A percentile compares a stretch with the other conserved stretches of the same genome.
Evolutionary conservation across 805 yeast species (phyloP).

Genomic region (Allodekkera sacchari): DNA sequence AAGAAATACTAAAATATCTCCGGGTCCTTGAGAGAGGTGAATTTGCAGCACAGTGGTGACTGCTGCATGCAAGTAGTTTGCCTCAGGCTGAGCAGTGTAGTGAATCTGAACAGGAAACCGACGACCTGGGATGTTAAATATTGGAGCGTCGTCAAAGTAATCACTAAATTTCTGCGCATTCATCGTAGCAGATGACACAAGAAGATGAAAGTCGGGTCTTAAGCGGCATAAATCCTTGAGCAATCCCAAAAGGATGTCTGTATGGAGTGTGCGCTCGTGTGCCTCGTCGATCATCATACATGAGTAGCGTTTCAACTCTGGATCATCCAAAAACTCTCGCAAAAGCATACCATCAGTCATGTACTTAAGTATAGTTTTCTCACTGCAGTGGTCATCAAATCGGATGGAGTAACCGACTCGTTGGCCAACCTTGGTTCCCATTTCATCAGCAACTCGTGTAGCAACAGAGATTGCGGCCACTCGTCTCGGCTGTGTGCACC

Average conservation of each 20-base stretch:
- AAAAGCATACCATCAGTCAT: conserved; percentile 95
- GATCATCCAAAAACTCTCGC: conserved; percentile 75
- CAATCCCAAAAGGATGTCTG: conserved; percentile 75
- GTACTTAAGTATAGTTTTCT: conserved; percentile 69
- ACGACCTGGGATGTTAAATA: conserved; percentile 85
- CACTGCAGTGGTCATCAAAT: conserved; percentile 71
- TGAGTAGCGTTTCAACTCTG: conserved; percentile 57
- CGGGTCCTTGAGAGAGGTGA: conserved; percentile 61
- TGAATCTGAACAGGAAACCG: conserved; percentile 85
- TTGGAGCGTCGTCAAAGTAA: conserved; percentile 78
- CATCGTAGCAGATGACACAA: conserved; percentile 91
- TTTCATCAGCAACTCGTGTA: conserved; percentile 83
- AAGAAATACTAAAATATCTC: conserved; percentile 83
- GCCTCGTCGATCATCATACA: conserved; percentile 95
- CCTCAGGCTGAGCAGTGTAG: conserved; percentile 81
- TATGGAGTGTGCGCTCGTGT: conserved; percentile 90
- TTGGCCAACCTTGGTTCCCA: conserved; percentile 69
- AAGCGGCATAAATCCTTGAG: conserved; percentile 58
- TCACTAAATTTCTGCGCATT: conserved; percentile 81
- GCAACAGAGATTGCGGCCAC: conserved; percentile 95
- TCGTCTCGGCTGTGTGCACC: conserved; percentile 91
- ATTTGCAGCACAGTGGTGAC: conserved; percentile 82
- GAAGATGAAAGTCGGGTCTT: conserved; percentile 62
- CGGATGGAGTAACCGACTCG: conserved; percentile 86
- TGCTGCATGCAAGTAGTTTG: conserved; percentile 86